These are phyloP conservation scores for Tagetes patula DNA, from an alignment of 129 eudicot species.

Conservation along the genomic window DNA sequence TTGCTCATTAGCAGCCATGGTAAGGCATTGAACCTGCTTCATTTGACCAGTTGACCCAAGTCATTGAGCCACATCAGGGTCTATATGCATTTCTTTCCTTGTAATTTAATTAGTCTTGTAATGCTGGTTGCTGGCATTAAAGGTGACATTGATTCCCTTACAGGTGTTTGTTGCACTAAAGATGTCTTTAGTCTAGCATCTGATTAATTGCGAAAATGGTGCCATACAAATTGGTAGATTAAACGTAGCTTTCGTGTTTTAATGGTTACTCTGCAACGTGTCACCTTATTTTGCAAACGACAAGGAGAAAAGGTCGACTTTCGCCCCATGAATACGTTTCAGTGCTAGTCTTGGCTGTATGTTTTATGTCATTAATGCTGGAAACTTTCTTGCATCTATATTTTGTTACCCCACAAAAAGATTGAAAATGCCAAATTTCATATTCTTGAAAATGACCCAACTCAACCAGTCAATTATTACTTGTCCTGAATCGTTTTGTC, in stretches of 20 bases:
- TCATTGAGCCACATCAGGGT: constrained; percentile 11
- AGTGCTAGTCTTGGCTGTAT: constrained; percentile 2
- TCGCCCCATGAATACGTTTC: neutral
- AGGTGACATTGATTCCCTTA: constrained; percentile 25
- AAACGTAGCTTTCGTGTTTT: constrained; percentile 32
- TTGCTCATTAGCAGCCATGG: neutral
- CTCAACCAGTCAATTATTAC: constrained; percentile 22
- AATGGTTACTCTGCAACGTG: constrained; percentile 17
- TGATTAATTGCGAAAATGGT: constrained; percentile 27
- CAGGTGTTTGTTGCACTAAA: constrained; percentile 22
- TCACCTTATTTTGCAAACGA: constrained; percentile 20
- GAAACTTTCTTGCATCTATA: constrained; percentile 14
- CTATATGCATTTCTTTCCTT: neutral
- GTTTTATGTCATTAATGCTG: neutral
- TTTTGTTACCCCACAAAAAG: constrained; percentile 22
- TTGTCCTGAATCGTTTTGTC: constrained; percentile 19
- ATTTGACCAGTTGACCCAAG: neutral
- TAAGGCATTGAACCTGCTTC: constrained; percentile 13
- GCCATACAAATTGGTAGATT: constrained; percentile 19
- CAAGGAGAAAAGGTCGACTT: constrained; percentile 21
- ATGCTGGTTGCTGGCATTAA: constrained; percentile 12
- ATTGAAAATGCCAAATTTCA: constrained; percentile 34
- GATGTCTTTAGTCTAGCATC: neutral
- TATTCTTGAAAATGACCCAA: constrained; percentile 32
- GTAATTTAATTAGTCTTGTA: constrained; percentile 1